A percentile compares a stretch with the other conserved stretches of the same genome.
Conservation (phyloP, 2,329 filamentous ascomycete genomes). For the Ophiostoma pallidulum region DNA sequence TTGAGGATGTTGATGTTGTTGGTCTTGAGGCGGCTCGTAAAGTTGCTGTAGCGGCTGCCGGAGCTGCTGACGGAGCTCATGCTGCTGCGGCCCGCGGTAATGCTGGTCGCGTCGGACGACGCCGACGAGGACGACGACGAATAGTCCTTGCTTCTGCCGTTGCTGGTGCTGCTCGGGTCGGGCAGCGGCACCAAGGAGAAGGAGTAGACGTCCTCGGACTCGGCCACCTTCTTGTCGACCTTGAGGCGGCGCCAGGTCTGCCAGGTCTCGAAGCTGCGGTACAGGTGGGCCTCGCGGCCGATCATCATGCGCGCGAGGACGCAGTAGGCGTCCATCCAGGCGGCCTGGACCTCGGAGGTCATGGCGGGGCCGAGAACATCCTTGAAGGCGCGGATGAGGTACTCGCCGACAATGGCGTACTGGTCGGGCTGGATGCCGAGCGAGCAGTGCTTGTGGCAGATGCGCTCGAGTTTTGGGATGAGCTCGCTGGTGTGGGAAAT, state of each 20-base stretch:
- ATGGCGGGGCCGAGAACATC: conserved; percentile 57
- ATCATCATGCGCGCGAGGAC: conserved; percentile 66
- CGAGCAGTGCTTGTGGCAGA: conserved; percentile 65
- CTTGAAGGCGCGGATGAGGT: conserved; percentile 58
- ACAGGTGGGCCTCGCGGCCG: conserved; percentile 53
- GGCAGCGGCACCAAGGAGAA: conserved; percentile 55
- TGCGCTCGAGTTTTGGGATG: conserved; percentile 43
- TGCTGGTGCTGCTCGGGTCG: background rate
- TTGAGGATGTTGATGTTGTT: conserved; percentile 4
- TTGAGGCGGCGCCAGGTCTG: conserved; percentile 57
- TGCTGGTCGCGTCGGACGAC: background rate
- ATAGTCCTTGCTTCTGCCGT: background rate
- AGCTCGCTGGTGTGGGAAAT: conserved; percentile 54
- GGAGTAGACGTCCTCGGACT: conserved; percentile 59
- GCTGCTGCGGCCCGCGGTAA: background rate
- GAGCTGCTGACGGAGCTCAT: conserved; percentile 1
- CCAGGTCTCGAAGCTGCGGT: conserved; percentile 51
- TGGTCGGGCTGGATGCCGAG: conserved; percentile 59
- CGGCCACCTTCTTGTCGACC: conserved; percentile 53
- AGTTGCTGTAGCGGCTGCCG: conserved; percentile 6
- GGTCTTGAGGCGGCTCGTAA: conserved; percentile 7
- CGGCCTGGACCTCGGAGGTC: conserved; percentile 53
- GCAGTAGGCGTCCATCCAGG: conserved; percentile 65
- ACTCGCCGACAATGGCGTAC: conserved; percentile 60
- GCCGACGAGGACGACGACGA: too few relatives aligned